Percentiles rank a stretch among this genome's conserved stretches.
Evolutionary conservation across 768 basidiomycete species (phyloP).

Genomic region (Boletus pseudopeckii): DNA sequence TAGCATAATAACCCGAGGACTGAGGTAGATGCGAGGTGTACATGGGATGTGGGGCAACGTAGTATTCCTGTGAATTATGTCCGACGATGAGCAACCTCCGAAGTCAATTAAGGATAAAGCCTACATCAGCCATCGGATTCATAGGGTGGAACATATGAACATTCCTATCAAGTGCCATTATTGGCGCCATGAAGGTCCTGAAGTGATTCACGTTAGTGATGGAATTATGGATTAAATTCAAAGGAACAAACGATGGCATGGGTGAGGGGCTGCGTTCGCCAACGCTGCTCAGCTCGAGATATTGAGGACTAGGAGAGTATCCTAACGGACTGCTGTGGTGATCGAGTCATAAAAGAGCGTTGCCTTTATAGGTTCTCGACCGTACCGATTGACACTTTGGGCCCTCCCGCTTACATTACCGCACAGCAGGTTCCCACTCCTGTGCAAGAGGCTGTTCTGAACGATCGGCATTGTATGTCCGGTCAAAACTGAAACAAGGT

Average conservation of each 20-base stretch:
- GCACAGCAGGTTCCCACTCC: constrained; percentile 20
- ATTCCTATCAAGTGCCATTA: background rate
- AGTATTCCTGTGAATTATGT: constrained; percentile 10
- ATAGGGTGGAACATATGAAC: background rate
- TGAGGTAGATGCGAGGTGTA: background rate
- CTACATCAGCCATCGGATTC: constrained; percentile 2
- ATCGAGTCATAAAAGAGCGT: constrained; percentile 4
- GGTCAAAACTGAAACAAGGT: background rate
- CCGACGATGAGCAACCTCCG: background rate
- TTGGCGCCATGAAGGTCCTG: constrained; percentile 6
- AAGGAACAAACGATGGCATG: constrained; percentile 7
- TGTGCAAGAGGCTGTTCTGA: constrained; percentile 19
- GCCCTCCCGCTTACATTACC: background rate
- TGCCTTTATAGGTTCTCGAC: constrained; percentile 11
- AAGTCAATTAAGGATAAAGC: background rate
- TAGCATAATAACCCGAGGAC: background rate
- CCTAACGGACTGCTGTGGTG: constrained; percentile 6
- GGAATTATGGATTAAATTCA: background rate
- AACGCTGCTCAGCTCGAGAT: background rate
- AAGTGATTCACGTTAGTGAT: background rate
- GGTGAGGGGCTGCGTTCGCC: background rate
- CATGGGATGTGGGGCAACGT: background rate
- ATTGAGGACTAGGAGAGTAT: background rate
- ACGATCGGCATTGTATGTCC: background rate
- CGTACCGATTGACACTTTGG: constrained; percentile 12